Evolutionary conservation across 176 grass and related monocot genomes (phyloP), one percentile per base, ranked within the genome.

Genomic region (Cenchrus purpureus): DNA sequence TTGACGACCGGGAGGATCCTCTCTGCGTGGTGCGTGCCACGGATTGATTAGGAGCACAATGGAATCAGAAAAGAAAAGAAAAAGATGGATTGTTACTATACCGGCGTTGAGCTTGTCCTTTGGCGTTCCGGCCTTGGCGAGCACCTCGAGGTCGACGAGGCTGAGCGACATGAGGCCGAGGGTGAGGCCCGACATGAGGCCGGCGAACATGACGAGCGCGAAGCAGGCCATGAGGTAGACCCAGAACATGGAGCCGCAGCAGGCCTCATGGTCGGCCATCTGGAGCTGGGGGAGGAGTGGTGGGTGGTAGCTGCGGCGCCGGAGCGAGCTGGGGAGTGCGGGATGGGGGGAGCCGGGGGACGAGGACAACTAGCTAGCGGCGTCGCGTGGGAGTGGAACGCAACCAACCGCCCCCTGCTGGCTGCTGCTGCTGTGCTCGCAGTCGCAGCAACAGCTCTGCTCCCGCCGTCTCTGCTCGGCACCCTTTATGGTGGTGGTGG

Each of bases 91-190:
- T 28, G 10, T 7, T 16, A 5, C 17, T 5, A 40, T 14, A 92
- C 91, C 88, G 73, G 95, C 95, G 85, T 94, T 82, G 58, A 34
- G 32, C 28, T 71, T 80, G 81, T 98, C 96, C 48, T 79, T 50
- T 0, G 96, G 93, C 0, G 90, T 88, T 0, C 96, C 96, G 15
- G 96, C 91, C 87, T 98, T 94, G 59, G 86, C 2, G 48, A 98
- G 96, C 50, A 98, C 96, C 90, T 98, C 96, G 49, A 98, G 91
- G 87, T 98, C 96, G 84, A 98, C 93, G 65, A 98, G 85, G 86
- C 96, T 98, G 87, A 98, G 93, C 4, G 96, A 98, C 96, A 98
- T 98, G 80, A 98, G 93, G 3, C 96, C 96, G 25, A 98, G 93
- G 58, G 96, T 98, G 81, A 98, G 93, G 4, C 96, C 96, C 11